Evolutionary conservation across 768 basidiomycete species (phyloP).

Genomic region (Phallus indusiatus): DNA sequence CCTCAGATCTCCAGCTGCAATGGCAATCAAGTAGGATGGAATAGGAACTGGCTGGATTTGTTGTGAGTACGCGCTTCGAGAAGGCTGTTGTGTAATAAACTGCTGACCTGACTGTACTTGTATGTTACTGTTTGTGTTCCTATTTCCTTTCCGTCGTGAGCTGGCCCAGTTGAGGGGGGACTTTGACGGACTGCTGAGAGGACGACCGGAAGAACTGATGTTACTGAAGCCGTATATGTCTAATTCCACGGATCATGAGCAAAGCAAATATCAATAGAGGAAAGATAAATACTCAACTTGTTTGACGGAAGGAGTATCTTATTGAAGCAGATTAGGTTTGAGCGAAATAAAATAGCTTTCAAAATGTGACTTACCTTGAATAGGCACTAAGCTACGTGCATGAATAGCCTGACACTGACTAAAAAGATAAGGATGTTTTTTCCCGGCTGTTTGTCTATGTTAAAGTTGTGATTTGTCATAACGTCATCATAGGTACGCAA

Average conservation of each 20-base stretch:
- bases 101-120: slow-evolving; percentile 61
- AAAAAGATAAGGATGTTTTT: slow-evolving; percentile 77
- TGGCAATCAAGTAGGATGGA: slow-evolving; percentile 86
- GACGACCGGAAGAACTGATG: slow-evolving; percentile 74
- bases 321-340: neutral
- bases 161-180: slow-evolving; percentile 59
- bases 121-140: slow-evolving; percentile 71
- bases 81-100: neutral
- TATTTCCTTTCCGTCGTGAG: slow-evolving; percentile 63
- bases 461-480: slow-evolving; percentile 2
- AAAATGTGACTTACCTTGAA: slow-evolving; percentile 58
- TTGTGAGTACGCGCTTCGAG: neutral
- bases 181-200: slow-evolving; percentile 76
- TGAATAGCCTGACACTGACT: slow-evolving; percentile 93
- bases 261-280: neutral
- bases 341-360: neutral
- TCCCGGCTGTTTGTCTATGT: slow-evolving; percentile 78
- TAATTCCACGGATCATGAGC: slow-evolving; percentile 18
- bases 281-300: slow-evolving; percentile 36
- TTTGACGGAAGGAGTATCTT: slow-evolving; percentile 84
- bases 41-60: slow-evolving; percentile 63
- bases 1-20: slow-evolving; percentile 75
- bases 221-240: slow-evolving; percentile 79
- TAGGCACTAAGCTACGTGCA: slow-evolving; percentile 65
- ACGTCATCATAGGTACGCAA: slow-evolving; percentile 7